phyloP scores from a whole-genome alignment of 352 stramenopile genomes.

The Halophytophthora batemanensis region DNA sequence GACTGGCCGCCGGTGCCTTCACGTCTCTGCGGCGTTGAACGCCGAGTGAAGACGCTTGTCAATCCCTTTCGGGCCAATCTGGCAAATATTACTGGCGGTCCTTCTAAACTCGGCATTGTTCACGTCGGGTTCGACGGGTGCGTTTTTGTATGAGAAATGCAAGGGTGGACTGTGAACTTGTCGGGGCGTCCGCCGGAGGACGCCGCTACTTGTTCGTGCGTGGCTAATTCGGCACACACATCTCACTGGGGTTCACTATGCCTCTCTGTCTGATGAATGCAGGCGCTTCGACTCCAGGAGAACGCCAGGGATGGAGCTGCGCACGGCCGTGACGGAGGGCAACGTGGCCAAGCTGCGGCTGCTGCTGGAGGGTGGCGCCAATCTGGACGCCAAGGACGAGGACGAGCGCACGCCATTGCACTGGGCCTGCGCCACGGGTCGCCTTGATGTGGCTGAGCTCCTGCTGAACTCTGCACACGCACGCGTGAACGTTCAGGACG shows the following conservation, averaged over 20 bases:
- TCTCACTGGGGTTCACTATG: too few relatives aligned
- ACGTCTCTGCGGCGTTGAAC: neutral
- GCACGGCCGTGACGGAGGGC: slow-evolving; percentile 22
- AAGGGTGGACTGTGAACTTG: too few relatives aligned
- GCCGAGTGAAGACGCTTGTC: neutral
- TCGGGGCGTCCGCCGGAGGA: too few relatives aligned
- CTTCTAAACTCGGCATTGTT: too few relatives aligned
- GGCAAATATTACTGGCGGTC: too few relatives aligned
- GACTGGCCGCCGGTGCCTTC: slow-evolving; percentile 5
- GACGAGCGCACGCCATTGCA: slow-evolving; percentile 72
- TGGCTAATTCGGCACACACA: too few relatives aligned
- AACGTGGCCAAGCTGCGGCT: slow-evolving; percentile 29
- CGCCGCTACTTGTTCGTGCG: too few relatives aligned
- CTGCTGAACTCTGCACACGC: slow-evolving; percentile 35
- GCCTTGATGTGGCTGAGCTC: slow-evolving; percentile 57
- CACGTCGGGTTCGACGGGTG: too few relatives aligned
- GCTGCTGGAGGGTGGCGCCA: slow-evolving; percentile 26
- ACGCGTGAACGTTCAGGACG: slow-evolving; percentile 63
- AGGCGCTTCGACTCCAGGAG: too few relatives aligned
- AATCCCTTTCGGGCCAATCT: too few relatives aligned
- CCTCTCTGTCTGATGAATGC: too few relatives aligned
- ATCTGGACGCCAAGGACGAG: slow-evolving; percentile 57
- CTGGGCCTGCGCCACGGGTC: slow-evolving; percentile 50
- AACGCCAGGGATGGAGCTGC: slow-evolving; percentile 26
- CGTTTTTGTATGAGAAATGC: too few relatives aligned